A percentile compares a stretch with the other conserved stretches of the same genome.
Conservation (phyloP, 306 rosid genomes). For the Inga laurina region DNA sequence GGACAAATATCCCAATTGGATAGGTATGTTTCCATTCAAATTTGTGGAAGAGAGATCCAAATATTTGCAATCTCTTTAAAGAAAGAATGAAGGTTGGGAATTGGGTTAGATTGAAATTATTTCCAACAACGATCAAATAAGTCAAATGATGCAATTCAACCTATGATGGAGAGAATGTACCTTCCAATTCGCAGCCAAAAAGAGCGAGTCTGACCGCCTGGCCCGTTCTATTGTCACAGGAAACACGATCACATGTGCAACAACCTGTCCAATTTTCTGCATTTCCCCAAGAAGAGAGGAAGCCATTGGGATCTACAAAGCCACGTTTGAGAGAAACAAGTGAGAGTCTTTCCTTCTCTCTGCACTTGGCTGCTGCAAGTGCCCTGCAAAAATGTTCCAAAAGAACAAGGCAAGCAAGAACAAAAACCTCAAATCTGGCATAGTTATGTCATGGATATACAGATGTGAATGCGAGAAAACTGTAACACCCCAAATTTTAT, state of each 20-base stretch:
- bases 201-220: conserved; percentile 16
- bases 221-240: neutral
- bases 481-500: too few species aligned
- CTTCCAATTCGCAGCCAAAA: neutral
- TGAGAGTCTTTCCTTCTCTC: too few species aligned
- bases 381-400: too few species aligned
- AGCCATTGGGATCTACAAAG: too few species aligned
- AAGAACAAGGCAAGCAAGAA: too few species aligned
- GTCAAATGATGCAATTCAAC: conserved; percentile 9
- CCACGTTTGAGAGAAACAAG: too few species aligned
- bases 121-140: neutral
- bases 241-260: neutral
- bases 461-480: too few species aligned
- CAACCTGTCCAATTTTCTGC: neutral
- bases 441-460: too few species aligned
- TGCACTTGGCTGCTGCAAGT: neutral
- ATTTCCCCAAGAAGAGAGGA: too few species aligned
- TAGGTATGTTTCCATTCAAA: neutral
- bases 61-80: neutral
- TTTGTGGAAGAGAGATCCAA: neutral
- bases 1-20: too few species aligned
- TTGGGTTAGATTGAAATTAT: neutral
- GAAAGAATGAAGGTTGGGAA: neutral
- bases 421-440: too few species aligned
- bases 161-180: neutral